phyloP scores from a whole-genome alignment of 106 monocot genomes.

The Phalaenopsis equestris region DNA sequence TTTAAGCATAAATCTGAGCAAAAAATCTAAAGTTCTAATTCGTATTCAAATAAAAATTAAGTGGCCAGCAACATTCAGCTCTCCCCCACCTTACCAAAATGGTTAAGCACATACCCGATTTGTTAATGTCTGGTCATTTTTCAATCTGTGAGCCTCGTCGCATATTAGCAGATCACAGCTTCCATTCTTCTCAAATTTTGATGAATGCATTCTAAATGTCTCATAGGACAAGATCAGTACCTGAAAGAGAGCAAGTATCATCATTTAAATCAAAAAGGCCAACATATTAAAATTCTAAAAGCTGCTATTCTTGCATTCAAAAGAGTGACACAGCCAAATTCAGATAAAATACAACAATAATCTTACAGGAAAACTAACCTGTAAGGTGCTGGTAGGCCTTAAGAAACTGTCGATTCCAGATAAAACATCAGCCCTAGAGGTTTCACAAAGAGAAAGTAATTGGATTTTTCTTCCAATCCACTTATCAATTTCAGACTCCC shows the following conservation, averaged over 20 bases:
- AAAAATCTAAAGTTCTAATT: not conserved
- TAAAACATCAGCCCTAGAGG: conserved; percentile 81
- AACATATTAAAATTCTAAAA: not conserved
- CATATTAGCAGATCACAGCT: conserved; percentile 97
- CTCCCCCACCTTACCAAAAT: not conserved
- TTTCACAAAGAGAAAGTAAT: conserved; percentile 90
- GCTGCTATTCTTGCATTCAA: conserved; percentile 1
- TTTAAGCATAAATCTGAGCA: not conserved
- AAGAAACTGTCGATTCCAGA: conserved; percentile 86
- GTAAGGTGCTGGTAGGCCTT: conserved; percentile 46
- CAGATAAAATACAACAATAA: not conserved
- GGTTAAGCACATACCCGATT: conserved; percentile 38
- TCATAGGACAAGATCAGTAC: conserved; percentile 95
- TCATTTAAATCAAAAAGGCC: not conserved
- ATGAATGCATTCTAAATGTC: conserved; percentile 95
- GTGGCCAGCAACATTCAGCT: not conserved
- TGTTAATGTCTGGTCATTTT: conserved; percentile 95
- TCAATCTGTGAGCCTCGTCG: conserved; percentile 95
- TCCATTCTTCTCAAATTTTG: conserved; percentile 79
- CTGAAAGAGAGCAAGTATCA: conserved; percentile 15
- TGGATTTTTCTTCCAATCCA: conserved; percentile 77
- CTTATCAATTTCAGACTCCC: conserved; percentile 95
- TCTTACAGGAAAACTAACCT: conserved; percentile 30
- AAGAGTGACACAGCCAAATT: not conserved
- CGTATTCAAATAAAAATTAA: not conserved